These are phyloP conservation scores for Fusarium chuoi DNA, from an alignment of 2,329 filamentous ascomycete genomes.

Conservation along the genomic window DNA sequence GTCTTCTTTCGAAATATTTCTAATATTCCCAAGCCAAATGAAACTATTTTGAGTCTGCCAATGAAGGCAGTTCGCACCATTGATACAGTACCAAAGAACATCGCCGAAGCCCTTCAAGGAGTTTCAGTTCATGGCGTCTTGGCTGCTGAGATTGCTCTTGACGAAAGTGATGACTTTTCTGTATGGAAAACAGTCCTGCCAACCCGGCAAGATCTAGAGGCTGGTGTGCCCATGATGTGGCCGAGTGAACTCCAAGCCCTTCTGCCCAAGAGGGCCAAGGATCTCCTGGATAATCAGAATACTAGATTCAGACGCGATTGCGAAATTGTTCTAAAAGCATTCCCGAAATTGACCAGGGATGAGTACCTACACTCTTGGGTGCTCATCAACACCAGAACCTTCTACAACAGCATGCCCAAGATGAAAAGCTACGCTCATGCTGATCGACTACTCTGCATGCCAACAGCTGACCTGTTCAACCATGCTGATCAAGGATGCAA, in stretches of 20 bases:
- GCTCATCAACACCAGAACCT: constrained; percentile 70
- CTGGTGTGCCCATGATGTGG: constrained; percentile 57
- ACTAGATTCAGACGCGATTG: constrained; percentile 55
- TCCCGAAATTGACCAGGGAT: constrained; percentile 48
- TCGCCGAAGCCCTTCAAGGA: constrained; percentile 64
- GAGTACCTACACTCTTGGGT: constrained; percentile 67
- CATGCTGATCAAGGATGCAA: constrained; percentile 61
- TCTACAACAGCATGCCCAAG: constrained; percentile 64
- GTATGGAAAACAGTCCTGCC: constrained; percentile 77
- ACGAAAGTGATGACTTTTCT: constrained; percentile 58
- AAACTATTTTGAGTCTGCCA: constrained; percentile 74
- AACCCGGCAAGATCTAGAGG: constrained; percentile 65
- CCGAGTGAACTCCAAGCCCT: constrained; percentile 55
- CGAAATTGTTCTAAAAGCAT: constrained; percentile 46
- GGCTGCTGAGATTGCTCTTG: constrained; percentile 72
- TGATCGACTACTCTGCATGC: constrained; percentile 76
- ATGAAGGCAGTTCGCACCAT: constrained; percentile 71
- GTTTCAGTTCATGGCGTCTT: constrained; percentile 77
- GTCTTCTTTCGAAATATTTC: neutral
- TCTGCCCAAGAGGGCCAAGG: constrained; percentile 56
- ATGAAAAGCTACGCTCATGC: constrained; percentile 56
- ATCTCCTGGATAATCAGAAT: constrained; percentile 64
- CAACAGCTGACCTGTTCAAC: constrained; percentile 79
- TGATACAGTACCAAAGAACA: constrained; percentile 64
- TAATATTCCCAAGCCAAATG: constrained; percentile 50